Evolutionary conservation across 805 yeast species (phyloP), one percentile per base, ranked within the genome.

Genomic region (Debaryomyces tyrocola): DNA sequence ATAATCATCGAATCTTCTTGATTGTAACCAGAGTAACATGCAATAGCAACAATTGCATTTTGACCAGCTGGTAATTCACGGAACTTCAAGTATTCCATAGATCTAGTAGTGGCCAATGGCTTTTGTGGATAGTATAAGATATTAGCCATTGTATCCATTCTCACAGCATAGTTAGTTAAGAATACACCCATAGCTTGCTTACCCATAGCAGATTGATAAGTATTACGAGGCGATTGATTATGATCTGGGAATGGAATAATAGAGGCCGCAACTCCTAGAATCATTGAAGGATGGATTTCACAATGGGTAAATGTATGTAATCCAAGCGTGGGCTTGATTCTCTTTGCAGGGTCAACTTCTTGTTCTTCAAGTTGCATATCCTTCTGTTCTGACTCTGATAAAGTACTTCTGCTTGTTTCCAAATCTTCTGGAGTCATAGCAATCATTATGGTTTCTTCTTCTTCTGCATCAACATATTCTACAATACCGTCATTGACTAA

Each of bases 1-100:
- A 94, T 94, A 75, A 94, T 94, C 94, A 94, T 90, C 36, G 99
- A 94, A 86, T 94, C 99, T 86, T 94, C 99, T 78, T 94, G 99
- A 70, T 94, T 94, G 72, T 94, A 94, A 63, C 99, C 99, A 36
- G 96, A 88, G 72, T 94, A 94, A 80, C 99, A 94, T 37, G 96
- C 82, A 78, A 94, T 94, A 24, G 99, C 99, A 40, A 94, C 99
- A 69, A 94, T 84, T 21, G 99, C 99, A 65, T 94, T 94, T 75
- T 94, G 99, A 49, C 99, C 99, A 49, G 99, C 99, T 33, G 99
- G 99, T 53, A 94, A 78, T 70, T 94, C 99, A 75, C 99, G 82
- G 75, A 94, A 94, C 73, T 94, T 92, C 74, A 94, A 78, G 64
- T 85, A 88, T 70, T 94, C 99, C 99, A 94, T 94, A 1, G 98